Evolutionary conservation across 495 filamentous ascomycete genomes (phyloP).

Genomic region (Trichoderma reesei): DNA sequence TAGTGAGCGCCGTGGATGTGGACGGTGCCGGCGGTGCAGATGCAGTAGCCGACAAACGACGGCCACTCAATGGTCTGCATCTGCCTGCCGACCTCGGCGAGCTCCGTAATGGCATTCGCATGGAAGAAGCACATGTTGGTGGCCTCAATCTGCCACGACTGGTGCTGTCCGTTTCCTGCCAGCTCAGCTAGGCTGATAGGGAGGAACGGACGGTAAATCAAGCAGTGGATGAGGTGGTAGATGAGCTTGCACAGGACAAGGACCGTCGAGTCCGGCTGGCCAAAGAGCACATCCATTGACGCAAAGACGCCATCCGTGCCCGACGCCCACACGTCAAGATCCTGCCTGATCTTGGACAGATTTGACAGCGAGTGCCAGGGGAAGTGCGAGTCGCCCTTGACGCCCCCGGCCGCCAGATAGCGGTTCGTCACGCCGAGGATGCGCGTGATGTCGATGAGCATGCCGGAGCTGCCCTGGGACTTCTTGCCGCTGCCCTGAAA

Average conservation of each 20-base stretch:
- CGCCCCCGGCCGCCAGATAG: conserved; percentile 74
- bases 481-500: conserved; percentile 54
- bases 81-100: conserved; percentile 65
- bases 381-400: conserved; percentile 81
- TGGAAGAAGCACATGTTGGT: conserved; percentile 81
- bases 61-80: conserved; percentile 67
- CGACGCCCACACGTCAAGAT: conserved; percentile 75
- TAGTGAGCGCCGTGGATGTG: conserved; percentile 81
- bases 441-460: conserved; percentile 74
- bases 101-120: conserved; percentile 74
- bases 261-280: conserved; percentile 64
- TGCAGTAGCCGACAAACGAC: conserved; percentile 70
- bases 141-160: conserved; percentile 84
- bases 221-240: conserved; percentile 74
- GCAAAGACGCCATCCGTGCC: conserved; percentile 72
- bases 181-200: conserved; percentile 74
- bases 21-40: conserved; percentile 73
- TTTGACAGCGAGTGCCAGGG: conserved; percentile 81
- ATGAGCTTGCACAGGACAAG: conserved; percentile 74
- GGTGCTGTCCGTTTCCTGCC: conserved; percentile 68
- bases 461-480: conserved; percentile 56
- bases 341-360: conserved; percentile 74
- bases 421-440: conserved; percentile 75
- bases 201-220: conserved; percentile 77
- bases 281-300: conserved; percentile 62